Base-by-base conservation (phyloP, 805 yeast species). In the Sugiyamaella americana region DNA sequence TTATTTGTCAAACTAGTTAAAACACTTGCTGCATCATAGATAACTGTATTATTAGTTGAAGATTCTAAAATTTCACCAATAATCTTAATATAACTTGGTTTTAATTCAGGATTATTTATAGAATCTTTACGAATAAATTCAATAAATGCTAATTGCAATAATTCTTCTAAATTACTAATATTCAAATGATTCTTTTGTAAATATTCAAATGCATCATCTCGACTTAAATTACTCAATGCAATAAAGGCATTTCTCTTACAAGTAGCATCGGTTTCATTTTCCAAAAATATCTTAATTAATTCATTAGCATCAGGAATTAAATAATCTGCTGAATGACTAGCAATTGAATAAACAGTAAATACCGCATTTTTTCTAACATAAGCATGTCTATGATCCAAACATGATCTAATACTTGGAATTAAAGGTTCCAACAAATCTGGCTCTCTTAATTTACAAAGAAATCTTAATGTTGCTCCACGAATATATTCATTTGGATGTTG, bases 401-500 rank as follows among this genome's bases (percentile, higher is more conserved):
- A 88, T 49, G 80, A 79, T 59, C 96, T 79, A 39, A 88, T 89
- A 37, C 93, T 82, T 24, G 98, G 96, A 37, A 93, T 93, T 67
- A 93, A 76, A 44, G 97, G 95, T 68, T 94, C 98, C 62, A 93
- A 75, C 54, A 93, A 76, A 65, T 93, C 98, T 1, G 94, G 84
- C 69, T 93, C 98, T 62, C 81, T 84, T 63, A 93, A 74, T 64
- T 93, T 94, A 50, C 91, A 79, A 61, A 94, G 75, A 66, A 88
- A 91, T 60, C 98, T 80, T 66, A 93, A 74, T 6, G 98, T 91
- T 60, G 87, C 87, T 57, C 99, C 99, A 60, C 98, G 80, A 54
- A 93, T 84, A 64, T 83, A 93, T 68, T 93, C 98, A 72, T 93
- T 93, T 43, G 98, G 96, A 69, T 94, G 98, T 69, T 89, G 97